phyloP scores from a whole-genome alignment of 331 rosid genomes.

The Rosa hybrid region DNA sequence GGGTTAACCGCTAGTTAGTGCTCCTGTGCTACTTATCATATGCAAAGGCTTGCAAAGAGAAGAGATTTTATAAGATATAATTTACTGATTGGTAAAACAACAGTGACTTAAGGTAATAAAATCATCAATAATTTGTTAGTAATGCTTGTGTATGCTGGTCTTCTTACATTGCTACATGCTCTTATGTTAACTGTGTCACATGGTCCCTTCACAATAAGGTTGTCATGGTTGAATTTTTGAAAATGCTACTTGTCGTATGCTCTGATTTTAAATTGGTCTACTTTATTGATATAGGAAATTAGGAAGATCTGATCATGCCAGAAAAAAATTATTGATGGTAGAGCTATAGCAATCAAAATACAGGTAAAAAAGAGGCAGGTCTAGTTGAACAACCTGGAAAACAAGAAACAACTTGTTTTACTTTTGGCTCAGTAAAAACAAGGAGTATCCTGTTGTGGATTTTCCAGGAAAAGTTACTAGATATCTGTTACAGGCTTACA shows the following conservation, averaged over 20 bases:
- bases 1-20: not conserved
- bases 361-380: not conserved
- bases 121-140: not conserved
- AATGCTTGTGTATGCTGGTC: not conserved
- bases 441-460: not conserved
- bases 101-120: not conserved
- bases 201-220: constrained; percentile 99
- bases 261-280: constrained; percentile 17
- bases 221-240: constrained; percentile 18
- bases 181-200: constrained; percentile 41
- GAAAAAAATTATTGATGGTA: not conserved
- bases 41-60: not conserved
- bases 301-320: not conserved
- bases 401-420: not conserved
- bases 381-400: not conserved
- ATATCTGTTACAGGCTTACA: not conserved
- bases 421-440: not conserved
- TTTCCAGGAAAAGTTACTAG: not conserved
- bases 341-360: not conserved
- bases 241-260: constrained; percentile 22
- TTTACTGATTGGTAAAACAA: not conserved
- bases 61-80: too few relatives aligned
- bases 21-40: not conserved
- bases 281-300: not conserved
- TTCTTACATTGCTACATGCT: not conserved